Evolutionary conservation across 2,329 filamentous ascomycete genomes (phyloP).

Genomic region (Byssochlamys sp.): DNA sequence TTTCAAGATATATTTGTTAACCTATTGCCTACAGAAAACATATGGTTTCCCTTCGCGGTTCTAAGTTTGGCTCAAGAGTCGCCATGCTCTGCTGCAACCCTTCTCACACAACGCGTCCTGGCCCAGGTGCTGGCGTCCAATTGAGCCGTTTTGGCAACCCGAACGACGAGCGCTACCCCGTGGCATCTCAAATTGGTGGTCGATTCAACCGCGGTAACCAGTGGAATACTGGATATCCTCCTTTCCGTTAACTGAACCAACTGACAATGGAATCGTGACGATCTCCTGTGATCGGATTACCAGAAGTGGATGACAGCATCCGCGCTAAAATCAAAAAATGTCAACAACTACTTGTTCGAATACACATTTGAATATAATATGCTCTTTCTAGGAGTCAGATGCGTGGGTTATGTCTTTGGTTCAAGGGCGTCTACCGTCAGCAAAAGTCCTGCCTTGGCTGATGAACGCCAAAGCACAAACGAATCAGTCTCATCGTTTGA

Average conservation of each 20-base stretch:
- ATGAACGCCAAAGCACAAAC: slow-evolving; percentile 5
- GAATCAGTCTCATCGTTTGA: slow-evolving; percentile 12
- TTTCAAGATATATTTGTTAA: slow-evolving; percentile 5
- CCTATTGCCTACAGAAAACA: slow-evolving; percentile 55
- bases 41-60: slow-evolving; percentile 96
- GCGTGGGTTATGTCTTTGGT: slow-evolving; percentile 12
- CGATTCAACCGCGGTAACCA: slow-evolving; percentile 28
- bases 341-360: not conserved
- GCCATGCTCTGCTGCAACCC: slow-evolving; percentile 99
- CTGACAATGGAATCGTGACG: not conserved
- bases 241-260: slow-evolving; percentile 23
- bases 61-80: slow-evolving; percentile 95
- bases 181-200: slow-evolving; percentile 29
- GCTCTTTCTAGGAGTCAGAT: slow-evolving; percentile 14
- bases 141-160: slow-evolving; percentile 51
- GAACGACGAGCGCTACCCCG: slow-evolving; percentile 27
- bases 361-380: not conserved
- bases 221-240: slow-evolving; percentile 28
- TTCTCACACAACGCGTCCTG: slow-evolving; percentile 76
- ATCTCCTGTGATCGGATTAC: not conserved
- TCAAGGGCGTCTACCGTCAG: slow-evolving; percentile 10
- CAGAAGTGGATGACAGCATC: not conserved
- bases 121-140: slow-evolving; percentile 64
- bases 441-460: slow-evolving; percentile 16
- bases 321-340: not conserved